Conservation (phyloP, 305 asterid genomes). For the Solanum hybrid region DNA sequence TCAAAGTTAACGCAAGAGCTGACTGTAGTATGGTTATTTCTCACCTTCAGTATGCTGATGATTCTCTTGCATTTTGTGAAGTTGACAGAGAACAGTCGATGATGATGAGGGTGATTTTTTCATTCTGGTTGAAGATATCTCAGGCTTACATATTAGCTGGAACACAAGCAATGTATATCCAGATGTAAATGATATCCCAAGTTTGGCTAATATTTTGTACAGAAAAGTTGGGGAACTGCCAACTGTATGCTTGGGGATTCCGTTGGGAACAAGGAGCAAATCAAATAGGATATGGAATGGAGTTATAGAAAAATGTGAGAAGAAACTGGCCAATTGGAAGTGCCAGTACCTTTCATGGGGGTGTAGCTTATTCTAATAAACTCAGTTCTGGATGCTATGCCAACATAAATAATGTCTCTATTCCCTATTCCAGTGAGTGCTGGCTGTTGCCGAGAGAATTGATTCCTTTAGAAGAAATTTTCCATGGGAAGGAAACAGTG, state of each 20-base stretch:
- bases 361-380: background rate
- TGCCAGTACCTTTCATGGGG: background rate
- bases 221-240: background rate
- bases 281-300: background rate
- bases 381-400: background rate
- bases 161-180: background rate
- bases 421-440: background rate
- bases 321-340: background rate
- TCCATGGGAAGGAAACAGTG: background rate
- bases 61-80: background rate
- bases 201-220: background rate
- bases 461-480: background rate
- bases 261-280: background rate
- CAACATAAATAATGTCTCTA: background rate
- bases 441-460: background rate
- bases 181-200: background rate
- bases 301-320: background rate
- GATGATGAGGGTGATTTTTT: background rate
- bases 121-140: background rate
- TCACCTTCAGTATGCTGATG: background rate
- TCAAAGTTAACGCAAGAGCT: background rate
- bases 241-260: background rate
- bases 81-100: background rate
- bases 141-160: background rate
- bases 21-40: background rate